Evolutionary conservation across 176 grass and related monocot species (phyloP).

Genomic region (Elaeis guineensis): DNA sequence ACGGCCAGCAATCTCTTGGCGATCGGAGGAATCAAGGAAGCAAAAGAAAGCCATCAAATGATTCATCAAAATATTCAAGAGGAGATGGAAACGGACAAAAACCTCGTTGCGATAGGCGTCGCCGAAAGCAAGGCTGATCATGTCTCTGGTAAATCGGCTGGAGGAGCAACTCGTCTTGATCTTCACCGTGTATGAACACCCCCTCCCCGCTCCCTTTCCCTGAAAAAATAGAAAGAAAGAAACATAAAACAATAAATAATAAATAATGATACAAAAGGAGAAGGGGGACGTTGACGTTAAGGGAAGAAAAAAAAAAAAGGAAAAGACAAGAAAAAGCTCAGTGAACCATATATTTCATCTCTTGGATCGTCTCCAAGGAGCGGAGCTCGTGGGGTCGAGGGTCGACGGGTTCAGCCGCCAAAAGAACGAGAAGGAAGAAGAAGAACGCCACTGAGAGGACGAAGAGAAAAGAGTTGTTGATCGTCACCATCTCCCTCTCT

Average conservation of each 20-base stretch:
- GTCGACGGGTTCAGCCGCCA: slow-evolving; percentile 2
- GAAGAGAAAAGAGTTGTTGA: background rate
- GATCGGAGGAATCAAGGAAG: too few species aligned
- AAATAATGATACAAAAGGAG: too few species aligned
- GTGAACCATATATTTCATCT: background rate
- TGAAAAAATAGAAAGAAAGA: too few species aligned
- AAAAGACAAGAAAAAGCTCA: background rate
- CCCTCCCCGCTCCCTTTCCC: too few species aligned
- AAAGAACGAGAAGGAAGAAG: slow-evolving; percentile 1
- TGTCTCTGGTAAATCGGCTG: slow-evolving; percentile 27
- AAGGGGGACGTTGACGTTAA: too few species aligned
- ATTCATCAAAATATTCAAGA: background rate
- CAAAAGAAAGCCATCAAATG: background rate
- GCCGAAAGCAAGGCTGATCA: slow-evolving; percentile 44
- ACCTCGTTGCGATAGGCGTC: slow-evolving; percentile 69
- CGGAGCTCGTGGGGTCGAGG: slow-evolving; percentile 22
- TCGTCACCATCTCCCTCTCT: background rate
- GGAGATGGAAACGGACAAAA: background rate
- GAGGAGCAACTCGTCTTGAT: slow-evolving; percentile 88
- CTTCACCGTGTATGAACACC: slow-evolving; percentile 20
- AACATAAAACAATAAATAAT: too few species aligned
- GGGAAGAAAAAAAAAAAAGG: too few species aligned
- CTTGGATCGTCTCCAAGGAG: slow-evolving; percentile 26
- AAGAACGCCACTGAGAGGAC: background rate
- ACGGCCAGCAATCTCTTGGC: too few species aligned